A percentile compares a stretch with the other conserved stretches of the same genome.
Evolutionary conservation across 129 eudicot genomes (phyloP).

Genomic region (Silybum marianum): DNA sequence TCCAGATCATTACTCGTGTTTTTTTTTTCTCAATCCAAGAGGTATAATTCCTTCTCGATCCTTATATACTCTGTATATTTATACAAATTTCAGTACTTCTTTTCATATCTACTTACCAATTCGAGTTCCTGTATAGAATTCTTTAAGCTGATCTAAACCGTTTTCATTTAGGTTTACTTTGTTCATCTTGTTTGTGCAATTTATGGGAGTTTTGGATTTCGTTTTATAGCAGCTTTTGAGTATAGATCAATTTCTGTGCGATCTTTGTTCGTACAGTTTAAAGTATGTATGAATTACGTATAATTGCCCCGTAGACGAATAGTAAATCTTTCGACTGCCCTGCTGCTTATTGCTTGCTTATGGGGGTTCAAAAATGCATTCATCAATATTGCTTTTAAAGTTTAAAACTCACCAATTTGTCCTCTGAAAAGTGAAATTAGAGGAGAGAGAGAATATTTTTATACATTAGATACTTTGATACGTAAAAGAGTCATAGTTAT

Average conservation of each 20-base stretch:
- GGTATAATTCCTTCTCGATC: neutral
- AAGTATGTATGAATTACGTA: neutral
- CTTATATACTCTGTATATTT: neutral
- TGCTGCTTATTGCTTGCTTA: neutral
- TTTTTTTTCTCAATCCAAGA: constrained; percentile 1
- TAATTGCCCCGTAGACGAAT: neutral
- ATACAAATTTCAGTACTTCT: neutral
- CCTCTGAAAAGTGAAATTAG: neutral
- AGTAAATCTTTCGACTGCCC: neutral
- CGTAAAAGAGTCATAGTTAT: neutral
- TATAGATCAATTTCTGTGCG: constrained; percentile 1
- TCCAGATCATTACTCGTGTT: constrained; percentile 14
- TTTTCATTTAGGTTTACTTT: neutral
- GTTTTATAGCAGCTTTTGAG: neutral
- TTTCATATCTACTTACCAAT: neutral
- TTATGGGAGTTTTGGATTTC: neutral
- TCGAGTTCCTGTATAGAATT: neutral
- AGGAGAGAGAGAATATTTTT: neutral
- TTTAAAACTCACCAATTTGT: neutral
- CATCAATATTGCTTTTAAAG: neutral
- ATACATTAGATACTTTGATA: neutral
- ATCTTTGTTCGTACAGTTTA: neutral
- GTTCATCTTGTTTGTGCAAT: constrained; percentile 9
- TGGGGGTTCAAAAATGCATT: neutral
- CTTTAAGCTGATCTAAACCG: neutral